Evolutionary conservation across 768 basidiomycete species (phyloP).

Genomic region (Lactarius sp.): DNA sequence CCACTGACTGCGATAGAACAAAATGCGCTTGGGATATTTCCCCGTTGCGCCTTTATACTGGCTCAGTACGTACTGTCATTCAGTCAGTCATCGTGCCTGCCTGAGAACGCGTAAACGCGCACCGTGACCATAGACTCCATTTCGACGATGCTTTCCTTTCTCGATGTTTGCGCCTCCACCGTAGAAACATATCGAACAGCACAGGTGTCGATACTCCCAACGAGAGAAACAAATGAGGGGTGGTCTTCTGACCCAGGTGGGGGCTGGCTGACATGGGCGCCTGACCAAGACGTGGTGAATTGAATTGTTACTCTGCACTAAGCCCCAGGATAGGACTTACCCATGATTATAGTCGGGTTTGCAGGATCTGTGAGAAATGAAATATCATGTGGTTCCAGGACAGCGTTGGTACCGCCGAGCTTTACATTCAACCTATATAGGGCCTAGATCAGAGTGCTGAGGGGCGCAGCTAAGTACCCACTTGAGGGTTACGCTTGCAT

Average conservation of each 20-base stretch:
- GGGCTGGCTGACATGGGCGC: constrained; percentile 81
- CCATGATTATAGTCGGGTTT: constrained; percentile 77
- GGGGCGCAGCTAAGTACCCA: constrained; percentile 33
- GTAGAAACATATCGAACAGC: constrained; percentile 65
- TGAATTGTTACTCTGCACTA: not conserved
- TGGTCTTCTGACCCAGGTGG: constrained; percentile 72
- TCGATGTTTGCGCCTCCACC: constrained; percentile 58
- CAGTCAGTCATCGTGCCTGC: not conserved
- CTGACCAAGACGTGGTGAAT: constrained; percentile 32
- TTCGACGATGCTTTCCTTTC: constrained; percentile 74
- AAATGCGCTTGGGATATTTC: constrained; percentile 66
- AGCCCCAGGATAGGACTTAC: constrained; percentile 33
- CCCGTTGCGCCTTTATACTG: constrained; percentile 54
- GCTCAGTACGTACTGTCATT: constrained; percentile 44
- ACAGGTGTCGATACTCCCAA: constrained; percentile 72
- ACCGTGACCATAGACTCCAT: constrained; percentile 61
- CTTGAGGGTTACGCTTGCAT: constrained; percentile 78
- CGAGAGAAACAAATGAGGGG: constrained; percentile 77
- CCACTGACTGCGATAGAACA: constrained; percentile 66
- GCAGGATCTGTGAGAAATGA: constrained; percentile 60
- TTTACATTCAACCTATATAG: constrained; percentile 69
- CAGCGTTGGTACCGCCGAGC: constrained; percentile 74
- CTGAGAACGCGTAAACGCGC: constrained; percentile 9
- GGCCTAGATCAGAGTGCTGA: constrained; percentile 6
- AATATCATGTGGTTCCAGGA: constrained; percentile 66